Evolutionary conservation across 2,329 filamentous ascomycete species (phyloP).

Genomic region (Claviceps fusiformis): DNA sequence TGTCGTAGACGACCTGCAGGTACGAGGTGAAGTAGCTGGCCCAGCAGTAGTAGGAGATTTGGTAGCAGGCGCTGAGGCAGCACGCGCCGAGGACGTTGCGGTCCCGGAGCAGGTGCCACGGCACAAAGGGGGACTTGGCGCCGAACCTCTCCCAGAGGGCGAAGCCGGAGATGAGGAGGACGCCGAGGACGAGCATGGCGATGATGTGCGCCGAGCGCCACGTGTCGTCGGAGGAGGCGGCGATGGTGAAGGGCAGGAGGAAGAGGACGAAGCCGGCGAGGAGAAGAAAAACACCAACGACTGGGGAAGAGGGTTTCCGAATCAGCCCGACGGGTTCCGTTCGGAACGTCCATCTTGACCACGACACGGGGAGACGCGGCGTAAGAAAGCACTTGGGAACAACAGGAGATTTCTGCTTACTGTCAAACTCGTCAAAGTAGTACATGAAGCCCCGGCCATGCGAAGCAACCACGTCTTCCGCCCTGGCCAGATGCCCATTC

Average conservation of each 20-base stretch:
- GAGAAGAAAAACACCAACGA: constrained; percentile 43
- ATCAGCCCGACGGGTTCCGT: too few species aligned
- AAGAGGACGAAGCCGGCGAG: constrained; percentile 44
- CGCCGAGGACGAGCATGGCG: constrained; percentile 47
- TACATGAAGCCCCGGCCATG: constrained; percentile 31
- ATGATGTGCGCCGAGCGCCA: constrained; percentile 43
- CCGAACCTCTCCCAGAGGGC: constrained; percentile 42
- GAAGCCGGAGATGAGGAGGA: constrained; percentile 41
- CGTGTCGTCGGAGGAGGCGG: constrained; percentile 28
- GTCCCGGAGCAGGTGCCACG: constrained; percentile 33
- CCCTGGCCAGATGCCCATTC: constrained; percentile 14
- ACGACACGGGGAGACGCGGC: too few species aligned
- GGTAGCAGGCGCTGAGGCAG: constrained; percentile 28
- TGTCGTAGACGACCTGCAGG: constrained; percentile 36
- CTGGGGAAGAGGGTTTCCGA: too few species aligned
- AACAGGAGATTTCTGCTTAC: constrained; percentile 11
- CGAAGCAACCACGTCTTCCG: background rate
- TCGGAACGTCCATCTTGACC: too few species aligned
- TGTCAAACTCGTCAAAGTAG: constrained; percentile 45
- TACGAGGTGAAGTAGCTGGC: constrained; percentile 43
- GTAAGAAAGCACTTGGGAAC: too few species aligned
- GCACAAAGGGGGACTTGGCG: constrained; percentile 44
- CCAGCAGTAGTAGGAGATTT: constrained; percentile 38
- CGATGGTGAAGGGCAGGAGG: constrained; percentile 51
- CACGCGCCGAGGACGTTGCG: constrained; percentile 39